Percentiles rank a stretch among this genome's conserved stretches.
Conservation (phyloP, 1,284 basidiomycete genomes). For the Ustilago bromivora region DNA sequence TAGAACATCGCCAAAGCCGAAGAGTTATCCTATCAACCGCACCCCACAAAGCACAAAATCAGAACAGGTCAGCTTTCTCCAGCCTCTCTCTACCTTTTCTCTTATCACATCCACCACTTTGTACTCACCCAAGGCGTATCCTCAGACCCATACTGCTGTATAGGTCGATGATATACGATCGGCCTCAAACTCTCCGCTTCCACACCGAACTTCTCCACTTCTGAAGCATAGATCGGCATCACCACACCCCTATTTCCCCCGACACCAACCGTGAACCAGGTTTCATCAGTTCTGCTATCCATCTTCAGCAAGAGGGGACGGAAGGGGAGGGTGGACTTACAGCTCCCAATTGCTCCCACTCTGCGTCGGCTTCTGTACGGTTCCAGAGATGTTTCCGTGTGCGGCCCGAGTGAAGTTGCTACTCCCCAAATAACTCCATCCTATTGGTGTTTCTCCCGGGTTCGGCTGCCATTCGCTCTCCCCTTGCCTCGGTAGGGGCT, state of each 20-base stretch:
- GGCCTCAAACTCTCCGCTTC: constrained; percentile 39
- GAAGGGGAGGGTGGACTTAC: constrained; percentile 16
- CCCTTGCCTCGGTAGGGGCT: background rate
- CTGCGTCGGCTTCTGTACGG: constrained; percentile 29
- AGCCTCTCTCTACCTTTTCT: background rate
- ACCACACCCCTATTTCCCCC: constrained; percentile 43
- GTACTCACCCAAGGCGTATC: constrained; percentile 60
- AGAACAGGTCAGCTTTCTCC: background rate
- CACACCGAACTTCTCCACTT: constrained; percentile 37
- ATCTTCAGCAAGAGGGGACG: background rate
- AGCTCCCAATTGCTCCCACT: constrained; percentile 64
- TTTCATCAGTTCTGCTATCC: background rate
- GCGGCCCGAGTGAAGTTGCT: constrained; percentile 67
- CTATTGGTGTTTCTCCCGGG: constrained; percentile 27
- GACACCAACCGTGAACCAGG: background rate
- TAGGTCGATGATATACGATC: constrained; percentile 54
- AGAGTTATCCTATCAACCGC: background rate
- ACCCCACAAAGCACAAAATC: background rate
- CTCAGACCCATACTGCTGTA: constrained; percentile 30
- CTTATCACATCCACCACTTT: background rate
- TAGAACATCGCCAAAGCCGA: background rate
- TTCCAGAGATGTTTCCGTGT: constrained; percentile 63
- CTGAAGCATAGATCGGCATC: constrained; percentile 49
- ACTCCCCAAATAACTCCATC: constrained; percentile 64
- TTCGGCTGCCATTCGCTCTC: constrained; percentile 5